Evolutionary conservation across 148 eudicot genomes (phyloP).

Genomic region (Salicornia ramosissima): DNA sequence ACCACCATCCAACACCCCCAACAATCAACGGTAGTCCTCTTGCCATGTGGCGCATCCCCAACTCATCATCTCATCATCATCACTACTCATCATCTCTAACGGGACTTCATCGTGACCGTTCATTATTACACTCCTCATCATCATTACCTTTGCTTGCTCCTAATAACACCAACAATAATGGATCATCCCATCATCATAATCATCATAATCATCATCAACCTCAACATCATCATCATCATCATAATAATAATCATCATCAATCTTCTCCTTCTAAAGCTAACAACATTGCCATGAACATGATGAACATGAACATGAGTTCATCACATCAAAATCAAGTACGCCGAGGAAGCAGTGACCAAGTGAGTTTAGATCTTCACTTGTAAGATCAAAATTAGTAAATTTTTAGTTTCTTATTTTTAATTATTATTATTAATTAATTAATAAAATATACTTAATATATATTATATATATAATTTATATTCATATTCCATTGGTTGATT

Average conservation of each 20-base stretch:
- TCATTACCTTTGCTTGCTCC: constrained; percentile 20
- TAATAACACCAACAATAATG: too few relatives aligned
- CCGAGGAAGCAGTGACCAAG: constrained; percentile 49
- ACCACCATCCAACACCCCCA: background rate
- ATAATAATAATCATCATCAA: too few relatives aligned
- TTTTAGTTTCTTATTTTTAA: background rate
- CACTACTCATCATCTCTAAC: background rate
- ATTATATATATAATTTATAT: too few relatives aligned
- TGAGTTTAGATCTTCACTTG: constrained; percentile 98
- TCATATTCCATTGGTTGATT: too few relatives aligned
- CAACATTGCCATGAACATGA: background rate
- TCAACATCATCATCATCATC: constrained; percentile 17
- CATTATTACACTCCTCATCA: constrained; percentile 16
- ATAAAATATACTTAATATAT: too few relatives aligned
- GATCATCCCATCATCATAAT: too few relatives aligned
- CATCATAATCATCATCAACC: too few relatives aligned
- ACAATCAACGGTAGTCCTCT: constrained; percentile 66
- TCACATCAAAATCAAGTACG: constrained; percentile 29
- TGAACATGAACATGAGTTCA: constrained; percentile 1
- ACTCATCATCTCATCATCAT: constrained; percentile 16
- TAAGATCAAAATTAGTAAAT: constrained; percentile 24
- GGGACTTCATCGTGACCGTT: constrained; percentile 32
- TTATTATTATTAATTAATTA: too few relatives aligned
- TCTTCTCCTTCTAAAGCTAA: constrained; percentile 9
- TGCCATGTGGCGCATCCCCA: constrained; percentile 61